Base-by-base conservation (phyloP, 352 stramenopile species). In the Phytophthora agathidicida region DNA sequence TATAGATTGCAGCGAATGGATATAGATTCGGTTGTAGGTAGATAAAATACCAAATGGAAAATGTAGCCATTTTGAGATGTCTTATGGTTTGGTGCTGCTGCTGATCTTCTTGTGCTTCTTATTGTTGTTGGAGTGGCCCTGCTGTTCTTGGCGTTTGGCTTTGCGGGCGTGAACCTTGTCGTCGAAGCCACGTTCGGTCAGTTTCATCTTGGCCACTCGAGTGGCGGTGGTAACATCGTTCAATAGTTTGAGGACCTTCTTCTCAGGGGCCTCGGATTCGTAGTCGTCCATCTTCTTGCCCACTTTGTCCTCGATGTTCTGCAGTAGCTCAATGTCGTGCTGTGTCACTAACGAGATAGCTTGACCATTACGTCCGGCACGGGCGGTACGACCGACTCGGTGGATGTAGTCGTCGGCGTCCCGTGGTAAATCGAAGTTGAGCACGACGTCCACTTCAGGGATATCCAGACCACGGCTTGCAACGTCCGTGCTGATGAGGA, bases 391-490 rank as follows among this genome's bases (percentile, higher is more conserved):
- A 43, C 97, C 97, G 26, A 99, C 95, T 24, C 97, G 90, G 69
- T 99, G 98, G 31, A 99, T 94, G 69, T 99, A 99, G 68, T 99
- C 96, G 33, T 97, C 89, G n/a, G 95, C 71, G 46, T 94, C 91
- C 22, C 91, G 83, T 4, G 98, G 98, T 17, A 99, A 58, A 71
- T 99, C 97, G 31, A 96, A 98, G 71, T 99, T 99, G 35, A 99
- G 75, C 17, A 99, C 98, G 3, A 99, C 72, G 66, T 99, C 96
- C 9, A 98, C 92, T 50, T 96, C 80, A 0, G 96, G 96, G 42
- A 99, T 98, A 63, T 99, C 97, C 14, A 99, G 71, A 19, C 97
- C 98, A 47, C 98, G 84, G 65, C 83, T 96, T 11, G 96, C 96
- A 11, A 99, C 96, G 71, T 99, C 97, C 23, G 98, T 99, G 36